Conservation (phyloP, 495 filamentous ascomycete species). For the Aspergillus baeticus region DNA sequence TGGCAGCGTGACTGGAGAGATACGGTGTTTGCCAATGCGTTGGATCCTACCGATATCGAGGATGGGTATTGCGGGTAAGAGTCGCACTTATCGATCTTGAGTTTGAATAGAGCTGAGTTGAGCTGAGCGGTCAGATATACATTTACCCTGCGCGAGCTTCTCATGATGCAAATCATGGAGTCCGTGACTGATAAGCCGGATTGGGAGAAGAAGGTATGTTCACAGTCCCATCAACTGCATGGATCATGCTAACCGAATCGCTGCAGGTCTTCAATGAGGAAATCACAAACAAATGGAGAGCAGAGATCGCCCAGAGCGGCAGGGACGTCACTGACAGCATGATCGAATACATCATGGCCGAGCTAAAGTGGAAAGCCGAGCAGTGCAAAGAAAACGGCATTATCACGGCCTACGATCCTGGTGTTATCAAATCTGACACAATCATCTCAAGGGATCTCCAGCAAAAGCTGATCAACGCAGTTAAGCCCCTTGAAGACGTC, state of each 20-base stretch:
- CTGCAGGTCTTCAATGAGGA: conserved; percentile 12
- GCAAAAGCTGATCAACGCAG: background rate
- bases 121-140: conserved; percentile 4
- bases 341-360: conserved; percentile 51
- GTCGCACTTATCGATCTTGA: background rate
- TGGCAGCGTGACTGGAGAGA: no score
- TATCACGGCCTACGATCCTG: background rate
- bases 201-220: conserved; percentile 33
- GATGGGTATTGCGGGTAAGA: background rate
- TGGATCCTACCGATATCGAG: no score
- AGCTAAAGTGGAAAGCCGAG: conserved; percentile 47
- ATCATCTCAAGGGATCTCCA: background rate
- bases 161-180: conserved; percentile 38
- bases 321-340: conserved; percentile 43
- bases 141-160: conserved; percentile 35
- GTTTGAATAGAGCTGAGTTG: background rate
- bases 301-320: conserved; percentile 16
- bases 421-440: conserved; percentile 13
- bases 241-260: background rate
- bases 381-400: background rate
- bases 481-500: conserved; percentile 9
- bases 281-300: conserved; percentile 15
- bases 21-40: no score
- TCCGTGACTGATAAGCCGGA: conserved; percentile 44
- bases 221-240: background rate